phyloP scores from a whole-genome alignment of 208 protist species.

The Zelonia costaricensis region DNA sequence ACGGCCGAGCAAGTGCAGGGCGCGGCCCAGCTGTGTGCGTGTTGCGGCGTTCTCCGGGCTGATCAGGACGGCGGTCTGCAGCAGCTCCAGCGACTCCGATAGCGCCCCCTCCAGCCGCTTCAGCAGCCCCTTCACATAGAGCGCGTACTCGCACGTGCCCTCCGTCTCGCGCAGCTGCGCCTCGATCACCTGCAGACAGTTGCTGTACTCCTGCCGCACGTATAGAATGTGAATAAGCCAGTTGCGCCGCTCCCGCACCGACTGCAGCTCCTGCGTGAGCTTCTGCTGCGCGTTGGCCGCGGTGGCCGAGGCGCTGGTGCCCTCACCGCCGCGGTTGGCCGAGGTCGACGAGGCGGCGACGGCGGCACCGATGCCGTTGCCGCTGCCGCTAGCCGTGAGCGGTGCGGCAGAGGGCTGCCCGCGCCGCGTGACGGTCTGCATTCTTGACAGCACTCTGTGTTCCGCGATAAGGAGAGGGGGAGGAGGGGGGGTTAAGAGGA shows the following conservation, averaged over 20 bases:
- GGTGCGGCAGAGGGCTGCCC: no score
- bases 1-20: constrained; percentile 90
- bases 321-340: background rate
- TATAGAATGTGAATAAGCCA: constrained; percentile 95
- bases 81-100: constrained; percentile 93
- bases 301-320: background rate
- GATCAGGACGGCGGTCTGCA: constrained; percentile 90
- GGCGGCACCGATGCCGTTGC: background rate
- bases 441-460: no score
- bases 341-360: background rate
- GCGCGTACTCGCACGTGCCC: constrained; percentile 88
- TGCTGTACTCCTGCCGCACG: constrained; percentile 86
- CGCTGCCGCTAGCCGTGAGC: no score
- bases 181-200: constrained; percentile 91
- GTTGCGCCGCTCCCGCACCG: constrained; percentile 88
- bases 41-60: constrained; percentile 89
- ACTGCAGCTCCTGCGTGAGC: constrained; percentile 26
- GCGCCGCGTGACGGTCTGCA: no score
- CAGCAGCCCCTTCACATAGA: constrained; percentile 94
- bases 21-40: constrained; percentile 93
- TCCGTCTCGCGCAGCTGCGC: constrained; percentile 75
- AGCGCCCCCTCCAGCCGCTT: constrained; percentile 90
- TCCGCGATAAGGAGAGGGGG: no score
- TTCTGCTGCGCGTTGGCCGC: constrained; percentile 9
- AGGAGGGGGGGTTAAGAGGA: no score